Base-by-base conservation (phyloP, 2,329 filamentous ascomycete species). In the Paracoccidioides brasiliensis region DNA sequence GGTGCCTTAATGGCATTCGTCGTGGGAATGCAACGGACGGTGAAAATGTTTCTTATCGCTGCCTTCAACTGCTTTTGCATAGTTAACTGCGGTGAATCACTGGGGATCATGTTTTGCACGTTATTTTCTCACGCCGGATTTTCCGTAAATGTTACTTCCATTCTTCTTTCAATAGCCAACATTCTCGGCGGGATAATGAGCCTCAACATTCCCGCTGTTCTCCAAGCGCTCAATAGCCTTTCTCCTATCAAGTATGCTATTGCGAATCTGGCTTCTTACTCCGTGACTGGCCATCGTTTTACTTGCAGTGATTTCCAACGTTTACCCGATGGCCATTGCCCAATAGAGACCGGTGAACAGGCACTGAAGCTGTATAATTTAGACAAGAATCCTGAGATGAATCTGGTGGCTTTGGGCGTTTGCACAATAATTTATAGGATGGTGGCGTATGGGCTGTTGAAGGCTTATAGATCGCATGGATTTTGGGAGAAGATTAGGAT, bases 41-140 rank as follows among this genome's bases (percentile, higher is more conserved):
- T 72, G 0, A 72, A 77, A 57, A 80, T 87, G 67, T 86, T 84
- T 67, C 86, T 88, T 62, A 78, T 85, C 44, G 75, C 78, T 53
- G 76, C 80, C 2, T 87, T 85, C 69, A 81, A 84, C 61, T 82
- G 81, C 59, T 88, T 90, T 64, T 85, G 82, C 60, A 80, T 90
- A 55, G 83, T 88, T 14, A 84, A 76, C 54, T 88, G 84, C 63
- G 86, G 86, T 32, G 86, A 90, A 72, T 85, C 81, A 54, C 64
- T 90, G 0, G 86, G 86, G 0, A 89, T 90, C 64, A 82, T 88
- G 72, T 90, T 90, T 74, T 88, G 88, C 70, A 89, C 85, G 0
- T 71, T 90, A 7, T 86, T 89, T 66, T 72, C 73, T 38, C 85
- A 90, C 64, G 86, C 84, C 0, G 86, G 86, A 1, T 90, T 90